Percentiles rank a stretch among this genome's conserved stretches.
These are phyloP conservation scores for Acidiella bohemica DNA, from an alignment of 495 filamentous ascomycete species.

Conservation along the genomic window DNA sequence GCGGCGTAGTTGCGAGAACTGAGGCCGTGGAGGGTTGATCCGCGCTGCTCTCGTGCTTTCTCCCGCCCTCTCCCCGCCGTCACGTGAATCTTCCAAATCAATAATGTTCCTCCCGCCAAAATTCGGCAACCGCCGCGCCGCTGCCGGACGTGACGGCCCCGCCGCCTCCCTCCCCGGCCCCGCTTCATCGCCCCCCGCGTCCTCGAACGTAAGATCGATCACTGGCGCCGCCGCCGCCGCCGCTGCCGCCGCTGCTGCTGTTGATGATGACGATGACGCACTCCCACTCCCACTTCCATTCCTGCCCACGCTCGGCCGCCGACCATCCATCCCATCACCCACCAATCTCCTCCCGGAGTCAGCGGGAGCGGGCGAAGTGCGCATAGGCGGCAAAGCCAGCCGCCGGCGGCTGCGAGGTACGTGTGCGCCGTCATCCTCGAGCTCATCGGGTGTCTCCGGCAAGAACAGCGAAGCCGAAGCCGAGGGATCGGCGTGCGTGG, in stretches of 20 bases:
- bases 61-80: too few species aligned
- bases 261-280: too few species aligned
- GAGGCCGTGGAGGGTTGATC: too few species aligned
- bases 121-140: constrained; percentile 9
- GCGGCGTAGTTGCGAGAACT: constrained; percentile 6
- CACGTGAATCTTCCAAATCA: not conserved
- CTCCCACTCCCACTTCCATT: too few species aligned
- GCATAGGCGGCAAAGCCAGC: constrained; percentile 1
- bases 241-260: too few species aligned
- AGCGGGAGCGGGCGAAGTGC: constrained; percentile 3
- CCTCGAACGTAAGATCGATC: constrained; percentile 22
- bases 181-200: constrained; percentile 7
- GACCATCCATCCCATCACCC: constrained; percentile 18
- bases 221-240: constrained; percentile 8
- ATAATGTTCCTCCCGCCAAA: constrained; percentile 18
- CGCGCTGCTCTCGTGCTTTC: too few species aligned
- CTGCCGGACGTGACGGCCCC: not conserved
- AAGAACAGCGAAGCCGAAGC: constrained; percentile 10
- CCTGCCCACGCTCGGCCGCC: constrained; percentile 16
- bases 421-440: constrained; percentile 16
- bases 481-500: not conserved
- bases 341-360: too few species aligned
- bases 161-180: not conserved
- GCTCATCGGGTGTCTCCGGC: constrained; percentile 13
- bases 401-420: constrained; percentile 4